Evolutionary conservation across 2,329 filamentous ascomycete species (phyloP).

Genomic region (Aspergillus fructus): DNA sequence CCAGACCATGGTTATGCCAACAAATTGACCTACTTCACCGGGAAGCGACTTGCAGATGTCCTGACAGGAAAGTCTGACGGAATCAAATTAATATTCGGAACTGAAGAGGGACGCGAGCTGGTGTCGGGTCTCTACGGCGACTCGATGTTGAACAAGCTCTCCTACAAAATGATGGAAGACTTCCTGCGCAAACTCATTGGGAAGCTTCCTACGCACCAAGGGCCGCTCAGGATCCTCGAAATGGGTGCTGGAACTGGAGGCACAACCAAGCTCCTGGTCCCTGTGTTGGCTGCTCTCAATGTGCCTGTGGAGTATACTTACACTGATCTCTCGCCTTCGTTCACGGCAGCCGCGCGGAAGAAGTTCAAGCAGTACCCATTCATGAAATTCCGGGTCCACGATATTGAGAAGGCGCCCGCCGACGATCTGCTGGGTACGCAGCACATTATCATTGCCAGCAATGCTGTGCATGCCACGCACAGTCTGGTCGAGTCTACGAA

Average conservation of each 20-base stretch:
- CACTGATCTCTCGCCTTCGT: conserved; percentile 36
- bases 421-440: conserved; percentile 16
- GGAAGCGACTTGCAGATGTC: conserved; percentile 15
- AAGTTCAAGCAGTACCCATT: conserved; percentile 25
- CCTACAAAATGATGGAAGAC: too few species aligned
- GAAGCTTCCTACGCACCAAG: too few species aligned
- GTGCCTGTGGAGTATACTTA: conserved; percentile 38
- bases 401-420: conserved; percentile 27
- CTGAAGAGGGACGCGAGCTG: conserved; percentile 32
- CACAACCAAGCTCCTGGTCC: conserved; percentile 31
- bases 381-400: conserved; percentile 23
- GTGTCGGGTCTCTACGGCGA: conserved; percentile 36
- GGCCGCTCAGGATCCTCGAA: conserved; percentile 33
- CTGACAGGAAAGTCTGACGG: conserved; percentile 35
- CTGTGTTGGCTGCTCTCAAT: conserved; percentile 21
- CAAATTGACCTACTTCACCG: conserved; percentile 17
- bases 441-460: conserved; percentile 33
- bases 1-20: conserved; percentile 26
- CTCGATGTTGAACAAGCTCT: too few species aligned
- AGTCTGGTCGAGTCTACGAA: conserved; percentile 19
- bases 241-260: conserved; percentile 39
- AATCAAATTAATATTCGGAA: conserved; percentile 40
- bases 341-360: conserved; percentile 32
- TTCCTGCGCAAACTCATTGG: too few species aligned
- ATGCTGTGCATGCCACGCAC: conserved; percentile 35